A percentile compares a stretch with the other conserved stretches of the same genome.
These are phyloP conservation scores for Jatropha podagrica DNA, from an alignment of 441 rosid genomes.

Conservation along the genomic window DNA sequence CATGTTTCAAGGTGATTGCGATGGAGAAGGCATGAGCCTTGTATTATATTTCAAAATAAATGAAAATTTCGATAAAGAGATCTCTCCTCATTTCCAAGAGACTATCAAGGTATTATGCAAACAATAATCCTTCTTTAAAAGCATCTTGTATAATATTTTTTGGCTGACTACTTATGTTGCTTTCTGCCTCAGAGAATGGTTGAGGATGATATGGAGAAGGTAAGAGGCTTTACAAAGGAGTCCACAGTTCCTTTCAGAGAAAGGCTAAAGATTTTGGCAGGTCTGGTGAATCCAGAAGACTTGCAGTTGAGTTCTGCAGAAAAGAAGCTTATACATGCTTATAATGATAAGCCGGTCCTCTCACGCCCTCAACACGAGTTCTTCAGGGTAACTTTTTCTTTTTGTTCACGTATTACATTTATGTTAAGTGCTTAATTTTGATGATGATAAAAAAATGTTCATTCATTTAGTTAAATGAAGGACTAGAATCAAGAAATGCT, in stretches of 20 bases:
- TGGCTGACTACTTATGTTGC: neutral
- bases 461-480: neutral
- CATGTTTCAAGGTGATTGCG: slow-evolving; percentile 58
- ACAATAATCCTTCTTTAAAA: too few species aligned
- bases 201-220: slow-evolving; percentile 71
- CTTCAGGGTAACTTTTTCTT: slow-evolving; percentile 46
- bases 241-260: slow-evolving; percentile 69
- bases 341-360: slow-evolving; percentile 78
- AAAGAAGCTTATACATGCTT: slow-evolving; percentile 69
- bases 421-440: neutral
- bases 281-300: slow-evolving; percentile 75
- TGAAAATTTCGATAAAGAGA: slow-evolving; percentile 52
- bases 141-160: neutral
- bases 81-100: slow-evolving; percentile 65
- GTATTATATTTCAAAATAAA: slow-evolving; percentile 65
- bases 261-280: slow-evolving; percentile 73
- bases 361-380: slow-evolving; percentile 87
- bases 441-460: neutral
- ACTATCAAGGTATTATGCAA: slow-evolving; percentile 55
- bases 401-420: neutral
- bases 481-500: neutral
- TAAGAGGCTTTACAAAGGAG: slow-evolving; percentile 66
- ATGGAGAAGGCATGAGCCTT: slow-evolving; percentile 91
- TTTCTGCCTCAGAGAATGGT: slow-evolving; percentile 53
- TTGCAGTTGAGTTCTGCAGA: slow-evolving; percentile 67